Evolutionary conservation across 179 eudicot genomes (phyloP).

Genomic region (Camellia oleifera): DNA sequence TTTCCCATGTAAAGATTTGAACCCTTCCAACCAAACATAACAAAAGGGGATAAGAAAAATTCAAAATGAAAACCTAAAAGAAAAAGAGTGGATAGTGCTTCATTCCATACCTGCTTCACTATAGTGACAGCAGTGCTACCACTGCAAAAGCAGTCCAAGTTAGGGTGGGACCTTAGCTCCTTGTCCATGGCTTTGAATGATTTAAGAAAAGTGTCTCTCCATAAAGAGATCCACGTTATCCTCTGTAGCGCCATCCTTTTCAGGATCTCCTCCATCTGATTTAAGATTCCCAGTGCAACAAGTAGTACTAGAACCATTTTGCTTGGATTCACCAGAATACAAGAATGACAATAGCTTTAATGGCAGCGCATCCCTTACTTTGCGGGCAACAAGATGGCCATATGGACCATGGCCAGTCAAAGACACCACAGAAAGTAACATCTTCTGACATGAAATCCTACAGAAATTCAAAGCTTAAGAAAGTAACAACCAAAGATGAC

Average conservation of each 20-base stretch:
- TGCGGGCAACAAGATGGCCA: slow-evolving; percentile 92
- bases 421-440: slow-evolving; percentile 79
- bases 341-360: slow-evolving; percentile 56
- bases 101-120: slow-evolving; percentile 61
- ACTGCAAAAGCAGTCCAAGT: slow-evolving; percentile 89
- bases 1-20: slow-evolving; percentile 70
- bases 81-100: background rate
- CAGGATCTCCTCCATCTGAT: slow-evolving; percentile 43
- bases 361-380: slow-evolving; percentile 83
- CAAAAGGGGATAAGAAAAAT: background rate
- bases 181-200: slow-evolving; percentile 89
- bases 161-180: slow-evolving; percentile 80
- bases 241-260: slow-evolving; percentile 38
- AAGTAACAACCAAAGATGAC: slow-evolving; percentile 1
- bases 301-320: slow-evolving; percentile 30
- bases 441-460: slow-evolving; percentile 83
- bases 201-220: slow-evolving; percentile 85
- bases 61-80: background rate
- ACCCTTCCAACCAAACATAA: slow-evolving; percentile 45
- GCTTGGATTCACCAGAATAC: slow-evolving; percentile 46
- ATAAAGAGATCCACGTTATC: slow-evolving; percentile 37
- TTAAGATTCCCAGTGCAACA: slow-evolving; percentile 44
- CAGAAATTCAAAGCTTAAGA: slow-evolving; percentile 16
- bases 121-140: slow-evolving; percentile 90
- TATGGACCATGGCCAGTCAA: slow-evolving; percentile 96